Percentiles rank a stretch among this genome's conserved stretches.
These are phyloP conservation scores for Petunia hybrid DNA, from an alignment of 305 asterid genomes.

Conservation along the genomic window DNA sequence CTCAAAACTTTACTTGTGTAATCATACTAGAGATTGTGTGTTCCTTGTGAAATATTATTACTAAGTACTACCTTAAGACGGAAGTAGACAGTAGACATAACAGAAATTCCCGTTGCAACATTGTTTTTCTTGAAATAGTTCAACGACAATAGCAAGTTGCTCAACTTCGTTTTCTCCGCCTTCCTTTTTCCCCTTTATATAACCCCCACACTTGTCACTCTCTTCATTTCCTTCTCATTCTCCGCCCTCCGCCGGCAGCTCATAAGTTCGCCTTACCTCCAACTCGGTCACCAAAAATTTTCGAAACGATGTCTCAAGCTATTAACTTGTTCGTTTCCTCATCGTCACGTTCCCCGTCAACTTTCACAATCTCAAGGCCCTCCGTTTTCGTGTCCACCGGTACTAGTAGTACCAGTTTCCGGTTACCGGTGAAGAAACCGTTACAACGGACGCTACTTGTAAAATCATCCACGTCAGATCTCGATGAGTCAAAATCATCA, in stretches of 20 bases:
- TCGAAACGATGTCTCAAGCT: conserved; percentile 64
- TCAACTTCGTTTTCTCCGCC: conserved; percentile 30
- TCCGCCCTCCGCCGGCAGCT: conserved; percentile 3
- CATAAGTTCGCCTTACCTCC: conserved; percentile 30
- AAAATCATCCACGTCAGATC: conserved; percentile 53
- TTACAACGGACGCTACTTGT: conserved; percentile 35
- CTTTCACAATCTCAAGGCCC: conserved; percentile 45
- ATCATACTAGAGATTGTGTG: too few species aligned
- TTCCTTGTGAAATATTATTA: too few species aligned
- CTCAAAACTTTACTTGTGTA: too few species aligned
- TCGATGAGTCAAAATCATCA: conserved; percentile 4
- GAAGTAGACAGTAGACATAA: too few species aligned
- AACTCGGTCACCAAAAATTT: conserved; percentile 28
- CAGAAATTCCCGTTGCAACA: too few species aligned
- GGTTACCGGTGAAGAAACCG: conserved; percentile 43
- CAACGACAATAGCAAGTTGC: conserved; percentile 12
- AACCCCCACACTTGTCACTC: background rate
- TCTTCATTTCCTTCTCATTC: background rate
- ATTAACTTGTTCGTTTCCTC: conserved; percentile 63
- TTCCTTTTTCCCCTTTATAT: background rate
- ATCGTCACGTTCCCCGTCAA: conserved; percentile 50
- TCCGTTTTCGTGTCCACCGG: conserved; percentile 40
- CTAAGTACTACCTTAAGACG: too few species aligned
- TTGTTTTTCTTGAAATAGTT: background rate
- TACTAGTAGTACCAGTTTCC: conserved; percentile 38